A percentile compares a stretch with the other conserved stretches of the same genome.
These are phyloP conservation scores for Quercus ilex DNA, from an alignment of 306 rosid genomes.

Conservation along the genomic window DNA sequence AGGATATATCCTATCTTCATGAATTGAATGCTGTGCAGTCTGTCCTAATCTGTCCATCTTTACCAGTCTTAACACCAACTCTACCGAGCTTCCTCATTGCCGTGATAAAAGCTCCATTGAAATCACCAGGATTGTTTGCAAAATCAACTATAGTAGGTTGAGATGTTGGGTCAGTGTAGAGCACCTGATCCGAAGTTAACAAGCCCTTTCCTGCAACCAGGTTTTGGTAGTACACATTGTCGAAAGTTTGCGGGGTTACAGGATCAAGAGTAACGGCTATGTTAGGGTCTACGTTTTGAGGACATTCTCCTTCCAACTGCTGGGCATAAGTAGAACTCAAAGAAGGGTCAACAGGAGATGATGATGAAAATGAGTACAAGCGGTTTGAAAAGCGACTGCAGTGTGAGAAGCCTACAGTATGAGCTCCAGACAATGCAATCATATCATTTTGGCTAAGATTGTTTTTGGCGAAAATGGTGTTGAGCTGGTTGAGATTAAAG, in stretches of 20 bases:
- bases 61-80: slow-evolving; percentile 69
- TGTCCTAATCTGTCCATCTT: slow-evolving; percentile 47
- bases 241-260: slow-evolving; percentile 41
- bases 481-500: slow-evolving; percentile 50
- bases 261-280: slow-evolving; percentile 47
- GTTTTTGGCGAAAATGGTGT: slow-evolving; percentile 41
- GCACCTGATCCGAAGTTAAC: slow-evolving; percentile 55
- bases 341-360: slow-evolving; percentile 57
- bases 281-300: slow-evolving; percentile 33
- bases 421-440: slow-evolving; percentile 87
- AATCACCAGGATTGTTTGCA: slow-evolving; percentile 39
- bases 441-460: slow-evolving; percentile 52
- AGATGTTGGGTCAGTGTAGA: slow-evolving; percentile 40
- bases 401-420: slow-evolving; percentile 71
- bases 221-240: slow-evolving; percentile 55
- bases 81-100: slow-evolving; percentile 84
- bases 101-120: slow-evolving; percentile 46
- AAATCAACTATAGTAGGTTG: slow-evolving; percentile 43
- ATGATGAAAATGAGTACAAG: slow-evolving; percentile 35
- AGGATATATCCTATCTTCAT: background rate
- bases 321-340: slow-evolving; percentile 46
- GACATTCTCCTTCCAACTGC: slow-evolving; percentile 35
- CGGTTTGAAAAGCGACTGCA: slow-evolving; percentile 54
- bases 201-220: slow-evolving; percentile 49
- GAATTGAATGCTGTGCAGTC: slow-evolving; percentile 66